Conservation (phyloP, 331 rosid genomes). For the Prunus yedoensis region DNA sequence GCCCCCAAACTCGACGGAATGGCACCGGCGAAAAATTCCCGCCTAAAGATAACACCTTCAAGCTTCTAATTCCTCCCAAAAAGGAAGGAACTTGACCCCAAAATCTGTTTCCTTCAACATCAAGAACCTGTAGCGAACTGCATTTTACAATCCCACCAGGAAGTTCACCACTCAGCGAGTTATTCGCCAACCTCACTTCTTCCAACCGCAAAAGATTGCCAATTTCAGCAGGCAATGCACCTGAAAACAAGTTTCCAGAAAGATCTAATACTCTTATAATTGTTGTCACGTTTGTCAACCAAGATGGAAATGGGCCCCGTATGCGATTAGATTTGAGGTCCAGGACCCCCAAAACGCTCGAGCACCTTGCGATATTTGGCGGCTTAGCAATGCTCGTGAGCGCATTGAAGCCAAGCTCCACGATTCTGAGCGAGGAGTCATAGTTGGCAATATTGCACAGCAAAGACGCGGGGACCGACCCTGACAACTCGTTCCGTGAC, state of each 20-base stretch:
- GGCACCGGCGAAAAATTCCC: constrained; percentile 50
- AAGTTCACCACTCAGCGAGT: constrained; percentile 54
- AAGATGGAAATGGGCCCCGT: constrained; percentile 46
- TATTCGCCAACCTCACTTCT: constrained; percentile 46
- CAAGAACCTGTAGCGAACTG: constrained; percentile 47
- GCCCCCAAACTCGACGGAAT: constrained; percentile 53
- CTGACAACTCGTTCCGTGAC: constrained; percentile 51
- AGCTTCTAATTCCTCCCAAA: constrained; percentile 39
- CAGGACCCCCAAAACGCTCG: constrained; percentile 46
- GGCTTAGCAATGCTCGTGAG: constrained; percentile 66
- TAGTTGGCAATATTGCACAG: constrained; percentile 37
- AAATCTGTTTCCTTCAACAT: constrained; percentile 57
- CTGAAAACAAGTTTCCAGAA: constrained; percentile 69
- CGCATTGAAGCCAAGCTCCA: constrained; percentile 53
- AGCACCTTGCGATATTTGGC: constrained; percentile 38
- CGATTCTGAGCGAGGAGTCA: constrained; percentile 38
- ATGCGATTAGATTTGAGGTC: constrained; percentile 56
- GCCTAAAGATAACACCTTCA: constrained; percentile 55
- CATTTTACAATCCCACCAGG: constrained; percentile 59
- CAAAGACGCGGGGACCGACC: constrained; percentile 59
- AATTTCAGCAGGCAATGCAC: constrained; percentile 42
- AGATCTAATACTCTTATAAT: constrained; percentile 47
- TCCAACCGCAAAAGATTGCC: constrained; percentile 50
- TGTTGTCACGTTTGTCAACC: constrained; percentile 56
- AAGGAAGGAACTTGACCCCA: constrained; percentile 52